phyloP scores from a whole-genome alignment of 1,139 yeast genomes.

The Kodamaea anthophila region DNA sequence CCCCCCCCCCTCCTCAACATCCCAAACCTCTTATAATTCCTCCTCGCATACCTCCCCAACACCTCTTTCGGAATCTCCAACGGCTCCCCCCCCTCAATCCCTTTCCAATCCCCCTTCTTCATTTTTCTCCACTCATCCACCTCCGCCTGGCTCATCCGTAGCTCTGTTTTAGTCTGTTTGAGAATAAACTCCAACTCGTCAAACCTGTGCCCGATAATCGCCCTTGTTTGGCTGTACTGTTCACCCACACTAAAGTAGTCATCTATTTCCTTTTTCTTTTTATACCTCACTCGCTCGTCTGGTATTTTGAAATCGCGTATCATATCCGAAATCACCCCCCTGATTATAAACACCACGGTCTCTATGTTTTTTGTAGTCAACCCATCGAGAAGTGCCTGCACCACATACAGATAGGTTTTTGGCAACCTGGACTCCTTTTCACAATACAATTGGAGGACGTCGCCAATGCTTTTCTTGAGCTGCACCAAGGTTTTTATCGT shows the following conservation, averaged over 20 bases:
- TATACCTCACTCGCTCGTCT: conserved; percentile 13
- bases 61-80: conserved; percentile 3
- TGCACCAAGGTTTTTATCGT: conserved; percentile 13
- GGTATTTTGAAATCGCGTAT: conserved; percentile 19
- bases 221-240: conserved; percentile 22
- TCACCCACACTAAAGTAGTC: conserved; percentile 17
- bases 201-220: conserved; percentile 13
- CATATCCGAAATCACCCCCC: conserved; percentile 23
- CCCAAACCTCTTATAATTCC: conserved; percentile 10
- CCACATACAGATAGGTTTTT: conserved; percentile 10
- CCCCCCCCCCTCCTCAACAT: conserved; percentile 15
- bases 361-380: conserved; percentile 6
- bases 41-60: conserved; percentile 5
- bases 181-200: conserved; percentile 6
- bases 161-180: conserved; percentile 2
- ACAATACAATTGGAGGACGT: conserved; percentile 15
- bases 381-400: conserved; percentile 9
- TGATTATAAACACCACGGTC: conserved; percentile 13
- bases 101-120: conserved; percentile 6
- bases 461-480: conserved; percentile 3
- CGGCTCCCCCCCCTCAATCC: conserved; percentile 4
- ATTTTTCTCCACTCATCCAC: conserved; percentile 12
- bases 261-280: conserved; percentile 2
- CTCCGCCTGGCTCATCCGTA: conserved; percentile 12
- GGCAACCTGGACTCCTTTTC: conserved; percentile 8